Percentiles rank a stretch among this genome's conserved stretches.
Conservation (phyloP, 805 yeast genomes). For the Monosporozyma aquatica region DNA sequence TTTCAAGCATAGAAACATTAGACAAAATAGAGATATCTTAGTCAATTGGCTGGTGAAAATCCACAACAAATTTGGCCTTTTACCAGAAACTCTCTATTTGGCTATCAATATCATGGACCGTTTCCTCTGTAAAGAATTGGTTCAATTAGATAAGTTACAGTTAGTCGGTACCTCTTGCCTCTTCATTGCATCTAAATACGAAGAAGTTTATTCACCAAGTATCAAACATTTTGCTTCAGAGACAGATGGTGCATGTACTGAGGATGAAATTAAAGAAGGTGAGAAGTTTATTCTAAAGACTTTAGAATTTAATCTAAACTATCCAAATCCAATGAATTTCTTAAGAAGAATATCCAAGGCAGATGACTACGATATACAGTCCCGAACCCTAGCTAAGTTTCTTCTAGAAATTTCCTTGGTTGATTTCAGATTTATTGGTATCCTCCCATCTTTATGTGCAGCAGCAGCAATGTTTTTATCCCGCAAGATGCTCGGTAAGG, state of each 20-base stretch:
- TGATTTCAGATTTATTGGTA: conserved; percentile 70
- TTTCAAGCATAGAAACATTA: conserved; percentile 36
- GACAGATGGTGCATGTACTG: conserved; percentile 75
- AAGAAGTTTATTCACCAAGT: conserved; percentile 85
- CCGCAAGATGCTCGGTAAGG: conserved; percentile 60
- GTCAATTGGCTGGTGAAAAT: conserved; percentile 94
- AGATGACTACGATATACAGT: conserved; percentile 83
- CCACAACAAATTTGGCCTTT: conserved; percentile 70
- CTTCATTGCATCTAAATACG: conserved; percentile 87
- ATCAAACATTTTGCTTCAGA: conserved; percentile 79
- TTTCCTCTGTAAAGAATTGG: conserved; percentile 67
- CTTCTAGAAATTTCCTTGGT: conserved; percentile 71
- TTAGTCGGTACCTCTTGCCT: conserved; percentile 78
- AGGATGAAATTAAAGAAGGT: conserved; percentile 76
- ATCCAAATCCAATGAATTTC: conserved; percentile 91
- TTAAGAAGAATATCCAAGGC: conserved; percentile 87
- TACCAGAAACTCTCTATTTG: conserved; percentile 79
- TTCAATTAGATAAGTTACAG: conserved; percentile 74
- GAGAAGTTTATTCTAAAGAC: conserved; percentile 73
- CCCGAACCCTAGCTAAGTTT: conserved; percentile 85
- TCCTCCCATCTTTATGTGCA: conserved; percentile 71
- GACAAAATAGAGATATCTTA: conserved; percentile 55
- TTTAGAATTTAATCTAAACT: conserved; percentile 66
- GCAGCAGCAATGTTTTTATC: conserved; percentile 88
- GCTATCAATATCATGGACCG: conserved; percentile 85